A percentile compares a stretch with the other conserved stretches of the same genome.
Conservation (phyloP, 2,329 filamentous ascomycete species). For the Hypoxylon sp. region DNA sequence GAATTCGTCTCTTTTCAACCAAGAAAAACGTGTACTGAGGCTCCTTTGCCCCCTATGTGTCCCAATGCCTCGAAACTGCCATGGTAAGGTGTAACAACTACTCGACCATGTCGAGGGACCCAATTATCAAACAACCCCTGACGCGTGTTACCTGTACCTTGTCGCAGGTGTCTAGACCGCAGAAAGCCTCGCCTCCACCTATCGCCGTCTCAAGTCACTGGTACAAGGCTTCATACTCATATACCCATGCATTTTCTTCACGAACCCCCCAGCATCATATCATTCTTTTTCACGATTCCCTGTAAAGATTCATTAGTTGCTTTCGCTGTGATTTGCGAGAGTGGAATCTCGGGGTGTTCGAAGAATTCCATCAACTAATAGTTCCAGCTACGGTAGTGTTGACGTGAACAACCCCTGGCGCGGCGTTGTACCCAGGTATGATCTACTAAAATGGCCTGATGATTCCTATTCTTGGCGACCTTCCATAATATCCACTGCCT, state of each 20-base stretch:
- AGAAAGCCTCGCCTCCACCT: conserved; percentile 13
- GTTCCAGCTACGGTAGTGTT: conserved; percentile 24
- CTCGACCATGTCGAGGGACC: conserved; percentile 37
- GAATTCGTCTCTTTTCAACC: not conserved
- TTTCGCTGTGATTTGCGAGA: conserved; percentile 12
- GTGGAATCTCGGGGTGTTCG: conserved; percentile 9
- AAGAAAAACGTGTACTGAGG: conserved; percentile 3
- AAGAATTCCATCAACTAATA: conserved; percentile 20
- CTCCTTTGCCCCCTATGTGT: conserved; percentile 3
- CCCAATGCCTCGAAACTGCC: conserved; percentile 21
- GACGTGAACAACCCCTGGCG: conserved; percentile 43
- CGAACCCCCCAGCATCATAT: conserved; percentile 26
- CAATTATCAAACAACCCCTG: conserved; percentile 27
- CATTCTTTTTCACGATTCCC: conserved; percentile 18
- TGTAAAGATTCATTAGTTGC: conserved; percentile 7
- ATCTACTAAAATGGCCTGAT: conserved; percentile 54
- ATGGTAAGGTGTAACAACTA: conserved; percentile 39
- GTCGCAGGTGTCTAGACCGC: conserved; percentile 5
- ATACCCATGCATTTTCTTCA: conserved; percentile 25
- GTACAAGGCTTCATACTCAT: conserved; percentile 18
- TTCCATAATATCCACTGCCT: conserved; percentile 45
- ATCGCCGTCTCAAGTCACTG: conserved; percentile 18
- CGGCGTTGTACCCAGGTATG: conserved; percentile 54
- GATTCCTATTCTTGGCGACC: conserved; percentile 47
- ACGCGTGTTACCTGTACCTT: conserved; percentile 30